Base-by-base conservation (phyloP, 2,329 filamentous ascomycete genomes). In the Colletotrichum kahawae region DNA sequence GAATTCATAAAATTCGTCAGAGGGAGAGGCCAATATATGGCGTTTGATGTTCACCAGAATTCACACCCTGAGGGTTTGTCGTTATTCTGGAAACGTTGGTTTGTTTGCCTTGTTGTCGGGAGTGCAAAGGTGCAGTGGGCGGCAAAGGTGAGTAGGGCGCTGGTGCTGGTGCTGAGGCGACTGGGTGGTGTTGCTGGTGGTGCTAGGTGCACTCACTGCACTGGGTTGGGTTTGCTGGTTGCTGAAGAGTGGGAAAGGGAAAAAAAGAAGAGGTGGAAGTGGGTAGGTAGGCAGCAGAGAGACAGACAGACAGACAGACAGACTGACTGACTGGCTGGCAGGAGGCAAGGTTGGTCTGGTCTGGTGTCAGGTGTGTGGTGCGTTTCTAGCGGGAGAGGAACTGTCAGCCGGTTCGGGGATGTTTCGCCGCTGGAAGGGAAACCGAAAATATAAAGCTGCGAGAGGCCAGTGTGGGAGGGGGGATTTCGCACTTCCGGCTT, bases 1-100 rank as follows among this genome's bases (percentile, higher is more conserved):
- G 85, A 78, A 86, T 85, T 87, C 87, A 88, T 88, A 85, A 86
- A 88, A 88, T 84, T 71, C 67, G 76, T 60, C 59, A 59, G 24
- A 62, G 43, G 36, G 34, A 67, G 54, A 68, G 29, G 76, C 74
- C 76, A 70, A 66, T 64, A 36, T 31, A 54, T 63, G 66, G 74
- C 74, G 38, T 64, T 65, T 57, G 24, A 12, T 24, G 29, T 75
- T 64, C 73, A 73, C 33, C 29, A 56, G 33, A 66, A 38, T 68
- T 36, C 18, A 56, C 48, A 14, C n/a, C 34, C 27, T n/a, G 57
- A 62, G 54, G 36, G 10, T 33, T 54, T 34, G 31, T 36, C 24
- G n/a, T 59, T 63, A 27, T 71, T 48, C 33, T 29, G 60, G 29
- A 36, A 70, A 16, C 21, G 31, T 51, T 34, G 14, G 48, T 74